phyloP scores from a whole-genome alignment of 441 rosid species.

The Syzygium syzygioides region DNA sequence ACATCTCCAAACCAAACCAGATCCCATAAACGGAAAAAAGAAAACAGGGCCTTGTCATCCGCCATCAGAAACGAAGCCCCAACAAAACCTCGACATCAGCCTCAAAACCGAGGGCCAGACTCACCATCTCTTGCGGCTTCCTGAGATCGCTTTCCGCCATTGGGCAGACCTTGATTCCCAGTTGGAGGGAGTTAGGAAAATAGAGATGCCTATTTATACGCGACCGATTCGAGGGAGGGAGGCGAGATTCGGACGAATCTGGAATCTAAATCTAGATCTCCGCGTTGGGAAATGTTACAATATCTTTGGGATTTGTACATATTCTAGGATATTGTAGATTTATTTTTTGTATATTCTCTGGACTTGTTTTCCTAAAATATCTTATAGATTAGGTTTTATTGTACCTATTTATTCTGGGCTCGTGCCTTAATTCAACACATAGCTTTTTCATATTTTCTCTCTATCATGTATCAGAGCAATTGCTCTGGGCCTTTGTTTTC shows the following conservation, averaged over 20 bases:
- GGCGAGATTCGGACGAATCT: background rate
- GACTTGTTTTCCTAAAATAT: too few relatives aligned
- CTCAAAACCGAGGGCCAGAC: background rate
- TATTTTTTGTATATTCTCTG: too few relatives aligned
- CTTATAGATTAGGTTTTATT: too few relatives aligned
- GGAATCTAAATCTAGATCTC: background rate
- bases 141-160: conserved; percentile 38
- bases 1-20: background rate
- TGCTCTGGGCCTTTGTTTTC: too few relatives aligned
- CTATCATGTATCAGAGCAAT: too few relatives aligned
- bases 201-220: background rate
- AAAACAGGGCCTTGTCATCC: background rate
- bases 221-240: background rate
- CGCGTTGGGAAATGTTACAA: background rate
- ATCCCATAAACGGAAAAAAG: background rate
- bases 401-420: too few relatives aligned
- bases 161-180: background rate
- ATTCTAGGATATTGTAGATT: too few relatives aligned
- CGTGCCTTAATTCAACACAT: too few relatives aligned
- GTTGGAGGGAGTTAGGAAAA: background rate
- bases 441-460: too few relatives aligned
- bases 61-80: background rate
- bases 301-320: too few relatives aligned
- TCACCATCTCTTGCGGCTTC: conserved; percentile 38
- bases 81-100: background rate